These are phyloP conservation scores for Eucalyptus tenuipes DNA, from an alignment of 345 rosid species.

Conservation along the genomic window DNA sequence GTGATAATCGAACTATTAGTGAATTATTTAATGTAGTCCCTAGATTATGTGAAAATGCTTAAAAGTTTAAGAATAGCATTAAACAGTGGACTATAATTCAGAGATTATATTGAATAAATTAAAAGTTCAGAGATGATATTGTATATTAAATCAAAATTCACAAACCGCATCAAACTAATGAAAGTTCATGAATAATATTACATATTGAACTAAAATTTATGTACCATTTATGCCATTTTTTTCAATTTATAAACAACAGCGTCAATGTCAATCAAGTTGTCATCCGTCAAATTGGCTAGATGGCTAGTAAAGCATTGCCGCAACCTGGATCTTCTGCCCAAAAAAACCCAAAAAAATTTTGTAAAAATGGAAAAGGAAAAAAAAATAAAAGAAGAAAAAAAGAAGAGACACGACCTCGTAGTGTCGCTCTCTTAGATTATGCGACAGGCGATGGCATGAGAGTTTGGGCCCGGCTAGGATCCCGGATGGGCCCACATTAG, in stretches of 20 bases:
- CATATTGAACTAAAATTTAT: accelerated
- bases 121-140: accelerated
- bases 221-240: neutral
- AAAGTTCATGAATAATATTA: neutral
- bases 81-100: accelerated
- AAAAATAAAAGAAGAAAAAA: neutral
- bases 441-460: neutral
- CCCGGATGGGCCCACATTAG: neutral
- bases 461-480: neutral
- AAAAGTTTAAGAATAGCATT: neutral
- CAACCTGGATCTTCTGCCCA: neutral
- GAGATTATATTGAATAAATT: accelerated
- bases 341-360: neutral
- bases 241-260: neutral
- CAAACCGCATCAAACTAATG: no score
- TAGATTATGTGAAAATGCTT: neutral
- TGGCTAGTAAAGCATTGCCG: neutral
- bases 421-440: neutral
- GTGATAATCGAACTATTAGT: neutral
- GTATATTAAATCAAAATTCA: neutral
- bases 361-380: neutral
- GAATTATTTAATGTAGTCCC: neutral
- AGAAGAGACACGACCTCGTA: neutral
- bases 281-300: neutral
- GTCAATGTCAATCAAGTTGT: neutral